phyloP scores from a whole-genome alignment of 306 rosid genomes.

The Trifolium subterraneum region DNA sequence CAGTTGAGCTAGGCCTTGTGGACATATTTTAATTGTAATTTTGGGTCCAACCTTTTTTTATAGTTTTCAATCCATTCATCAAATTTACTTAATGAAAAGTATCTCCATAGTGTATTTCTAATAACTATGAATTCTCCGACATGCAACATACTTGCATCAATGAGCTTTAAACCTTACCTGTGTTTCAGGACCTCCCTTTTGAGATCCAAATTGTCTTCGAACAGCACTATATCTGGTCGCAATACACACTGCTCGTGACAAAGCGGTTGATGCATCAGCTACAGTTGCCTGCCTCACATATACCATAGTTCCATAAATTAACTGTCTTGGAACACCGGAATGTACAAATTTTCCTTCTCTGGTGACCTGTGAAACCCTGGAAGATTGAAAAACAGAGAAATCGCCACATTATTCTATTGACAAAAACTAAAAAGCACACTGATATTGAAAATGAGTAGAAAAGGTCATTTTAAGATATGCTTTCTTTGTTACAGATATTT shows the following conservation, averaged over 20 bases:
- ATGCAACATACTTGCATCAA: constrained; percentile 26
- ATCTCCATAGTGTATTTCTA: neutral
- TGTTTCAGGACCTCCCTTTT: constrained; percentile 74
- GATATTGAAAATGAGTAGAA: constrained; percentile 16
- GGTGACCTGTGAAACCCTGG: constrained; percentile 91
- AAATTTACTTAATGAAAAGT: neutral
- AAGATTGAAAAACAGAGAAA: constrained; percentile 38
- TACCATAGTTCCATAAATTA: constrained; percentile 95
- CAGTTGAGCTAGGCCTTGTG: too few relatives aligned
- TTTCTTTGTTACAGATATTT: neutral
- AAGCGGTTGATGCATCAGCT: constrained; percentile 82
- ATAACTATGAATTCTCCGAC: constrained; percentile 19
- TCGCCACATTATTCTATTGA: constrained; percentile 1
- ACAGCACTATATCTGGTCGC: constrained; percentile 98
- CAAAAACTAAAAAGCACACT: constrained; percentile 18
- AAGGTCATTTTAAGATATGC: neutral
- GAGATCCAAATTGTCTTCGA: constrained; percentile 90
- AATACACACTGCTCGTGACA: constrained; percentile 95
- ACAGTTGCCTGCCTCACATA: constrained; percentile 85
- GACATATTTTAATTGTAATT: too few relatives aligned
- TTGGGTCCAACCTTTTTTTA: too few relatives aligned
- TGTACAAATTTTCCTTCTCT: constrained; percentile 87
- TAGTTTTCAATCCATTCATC: too few relatives aligned
- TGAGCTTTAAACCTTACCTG: constrained; percentile 59
- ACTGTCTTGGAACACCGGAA: constrained; percentile 86